Conservation (phyloP, 2,329 filamentous ascomycete genomes). For the Colletotrichum coccodes region DNA sequence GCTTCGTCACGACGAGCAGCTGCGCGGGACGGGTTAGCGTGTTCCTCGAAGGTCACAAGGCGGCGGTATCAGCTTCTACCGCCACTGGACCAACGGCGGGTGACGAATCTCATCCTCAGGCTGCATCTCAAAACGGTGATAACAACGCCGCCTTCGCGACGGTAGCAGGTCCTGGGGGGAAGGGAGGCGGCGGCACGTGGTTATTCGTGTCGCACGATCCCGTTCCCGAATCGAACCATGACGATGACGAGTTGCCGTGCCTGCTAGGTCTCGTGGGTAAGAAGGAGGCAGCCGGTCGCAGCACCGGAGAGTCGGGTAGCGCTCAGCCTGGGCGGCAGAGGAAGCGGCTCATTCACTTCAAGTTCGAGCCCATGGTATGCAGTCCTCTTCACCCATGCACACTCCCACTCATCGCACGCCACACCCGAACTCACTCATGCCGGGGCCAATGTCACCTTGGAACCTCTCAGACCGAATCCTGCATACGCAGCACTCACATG, state of each 20-base stretch:
- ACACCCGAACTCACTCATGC: not conserved
- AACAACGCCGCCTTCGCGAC: constrained; percentile 36
- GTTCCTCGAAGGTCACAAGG: constrained; percentile 81
- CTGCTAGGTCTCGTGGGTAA: constrained; percentile 51
- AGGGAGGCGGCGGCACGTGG: constrained; percentile 87
- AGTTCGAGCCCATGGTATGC: constrained; percentile 94
- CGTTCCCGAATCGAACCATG: constrained; percentile 48
- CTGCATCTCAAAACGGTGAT: constrained; percentile 24
- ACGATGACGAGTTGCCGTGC: constrained; percentile 31
- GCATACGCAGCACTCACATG: not conserved
- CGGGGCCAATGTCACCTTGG: not conserved
- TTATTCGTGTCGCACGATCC: constrained; percentile 88
- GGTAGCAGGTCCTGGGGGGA: constrained; percentile 78
- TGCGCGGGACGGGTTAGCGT: constrained; percentile 90
- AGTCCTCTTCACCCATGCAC: constrained; percentile 18
- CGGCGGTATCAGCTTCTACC: not conserved
- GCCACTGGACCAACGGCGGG: constrained; percentile 29
- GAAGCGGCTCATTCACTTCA: constrained; percentile 78
- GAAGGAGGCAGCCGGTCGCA: not conserved
- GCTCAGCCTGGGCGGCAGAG: constrained; percentile 38
- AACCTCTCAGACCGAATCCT: not conserved
- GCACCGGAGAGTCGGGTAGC: constrained; percentile 19
- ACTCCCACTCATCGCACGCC: not conserved
- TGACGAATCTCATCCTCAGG: constrained; percentile 14
- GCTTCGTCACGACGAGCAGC: constrained; percentile 91